Percentiles rank a stretch among this genome's conserved stretches.
These are phyloP conservation scores for Pholiota conissans DNA, from an alignment of 768 basidiomycete genomes.

Conservation along the genomic window DNA sequence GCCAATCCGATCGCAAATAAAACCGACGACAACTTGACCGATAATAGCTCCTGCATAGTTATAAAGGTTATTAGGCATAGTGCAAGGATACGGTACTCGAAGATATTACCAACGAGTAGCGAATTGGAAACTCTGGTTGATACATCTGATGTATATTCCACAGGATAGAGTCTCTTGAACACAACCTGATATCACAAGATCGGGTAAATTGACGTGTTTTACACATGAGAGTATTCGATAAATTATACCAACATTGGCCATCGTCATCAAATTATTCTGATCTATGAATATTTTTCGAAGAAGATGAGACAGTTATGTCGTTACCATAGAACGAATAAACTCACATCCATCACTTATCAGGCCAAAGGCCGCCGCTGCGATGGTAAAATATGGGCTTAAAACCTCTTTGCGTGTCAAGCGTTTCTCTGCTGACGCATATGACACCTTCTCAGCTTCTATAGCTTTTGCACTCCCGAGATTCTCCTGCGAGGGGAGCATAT, in stretches of 20 bases:
- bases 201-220: not conserved
- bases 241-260: slow-evolving; percentile 50
- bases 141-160: slow-evolving; percentile 56
- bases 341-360: slow-evolving; percentile 64
- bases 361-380: slow-evolving; percentile 63
- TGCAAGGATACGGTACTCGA: not conserved
- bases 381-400: slow-evolving; percentile 62
- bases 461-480: not conserved
- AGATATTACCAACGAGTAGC: slow-evolving; percentile 56
- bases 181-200: slow-evolving; percentile 44
- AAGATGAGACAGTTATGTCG: not conserved
- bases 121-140: slow-evolving; percentile 74
- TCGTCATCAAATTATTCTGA: slow-evolving; percentile 72
- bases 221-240: not conserved
- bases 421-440: not conserved
- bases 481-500: not conserved
- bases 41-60: slow-evolving; percentile 60
- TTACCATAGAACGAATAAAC: slow-evolving; percentile 7
- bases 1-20: slow-evolving; percentile 74
- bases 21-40: slow-evolving; percentile 61
- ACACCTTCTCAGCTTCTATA: not conserved
- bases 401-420: slow-evolving; percentile 34
- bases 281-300: slow-evolving; percentile 36
- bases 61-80: not conserved
- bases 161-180: slow-evolving; percentile 63